Base-by-base conservation (phyloP, 345 rosid species). In the Conringia planisiliqua region DNA sequence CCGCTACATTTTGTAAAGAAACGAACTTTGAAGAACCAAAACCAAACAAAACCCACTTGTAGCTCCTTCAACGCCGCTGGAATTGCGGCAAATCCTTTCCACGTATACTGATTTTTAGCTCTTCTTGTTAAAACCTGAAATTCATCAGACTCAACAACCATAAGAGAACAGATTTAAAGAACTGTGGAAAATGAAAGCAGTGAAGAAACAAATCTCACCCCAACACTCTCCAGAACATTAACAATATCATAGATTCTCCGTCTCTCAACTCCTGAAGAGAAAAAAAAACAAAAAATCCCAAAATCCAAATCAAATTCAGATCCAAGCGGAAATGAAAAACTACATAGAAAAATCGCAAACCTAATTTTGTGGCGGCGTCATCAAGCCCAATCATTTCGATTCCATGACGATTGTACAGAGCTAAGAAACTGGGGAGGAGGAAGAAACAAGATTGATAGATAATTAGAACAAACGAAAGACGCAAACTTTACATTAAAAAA, bases 211-310 rank as follows among this genome's bases (percentile, higher is more conserved):
- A 71, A 82, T 57, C 89, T 83, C 72, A 92, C 98, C 61, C 97
- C 97, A 52, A 92, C 88, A 70, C 97, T 90, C 83, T 92, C 98
- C 54, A 92, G 67, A 24, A 92, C 89, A 51, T 92, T 92, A 54
- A 92, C 98, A 33, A 92, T 90, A 66, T 92, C 98, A 17, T 92
- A 92, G 78, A 92, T 90, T 62, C 98, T 83, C 51, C 98, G 85
- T 42, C 98, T 83, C 76, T 90, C 98, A 20, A 92, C 97, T 13
- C 97, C 98, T 92, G 73, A 56, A 67, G 38, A 61, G 73, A 56
- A 65, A 33, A 61, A 16, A 33, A 5, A 36, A 42, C 16, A 6
- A 38, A 24, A 12, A 50, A 18, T 1, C 36, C 20, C 42, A 24
- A 40, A 40, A 60, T 1, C 38, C 47, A 33, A 56, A 70, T 63